phyloP scores from a whole-genome alignment of 306 rosid species.

The Nissolia schottii region DNA sequence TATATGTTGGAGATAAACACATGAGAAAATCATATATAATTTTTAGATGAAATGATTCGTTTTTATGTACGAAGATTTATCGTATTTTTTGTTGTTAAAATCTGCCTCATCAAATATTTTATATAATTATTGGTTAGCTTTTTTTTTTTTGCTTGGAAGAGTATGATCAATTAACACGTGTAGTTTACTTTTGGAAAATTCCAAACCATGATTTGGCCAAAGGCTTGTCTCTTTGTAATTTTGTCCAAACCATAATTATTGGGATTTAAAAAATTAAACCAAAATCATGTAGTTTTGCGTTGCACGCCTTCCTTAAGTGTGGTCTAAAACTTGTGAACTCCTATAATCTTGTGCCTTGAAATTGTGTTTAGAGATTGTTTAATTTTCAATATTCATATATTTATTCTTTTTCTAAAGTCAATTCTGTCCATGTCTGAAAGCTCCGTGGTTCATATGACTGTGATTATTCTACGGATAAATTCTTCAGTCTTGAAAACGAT shows the following conservation, averaged over 20 bases:
- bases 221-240: no score
- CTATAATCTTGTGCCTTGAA: background rate
- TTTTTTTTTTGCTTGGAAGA: background rate
- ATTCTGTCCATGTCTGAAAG: constrained; percentile 22
- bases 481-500: constrained; percentile 21
- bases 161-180: background rate
- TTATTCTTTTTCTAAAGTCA: constrained; percentile 23
- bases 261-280: no score
- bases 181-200: no score
- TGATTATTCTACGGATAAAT: constrained; percentile 11
- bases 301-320: background rate
- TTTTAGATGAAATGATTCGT: no score
- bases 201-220: no score
- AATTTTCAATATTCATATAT: background rate
- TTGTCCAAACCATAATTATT: no score
- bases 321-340: background rate
- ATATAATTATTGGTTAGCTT: background rate
- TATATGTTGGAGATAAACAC: no score
- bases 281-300: background rate
- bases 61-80: no score
- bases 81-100: no score
- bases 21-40: no score
- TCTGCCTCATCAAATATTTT: background rate
- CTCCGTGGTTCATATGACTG: constrained; percentile 8
- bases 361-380: background rate